These are phyloP conservation scores for Lentinula detonsa DNA, from an alignment of 768 basidiomycete species.

Conservation along the genomic window DNA sequence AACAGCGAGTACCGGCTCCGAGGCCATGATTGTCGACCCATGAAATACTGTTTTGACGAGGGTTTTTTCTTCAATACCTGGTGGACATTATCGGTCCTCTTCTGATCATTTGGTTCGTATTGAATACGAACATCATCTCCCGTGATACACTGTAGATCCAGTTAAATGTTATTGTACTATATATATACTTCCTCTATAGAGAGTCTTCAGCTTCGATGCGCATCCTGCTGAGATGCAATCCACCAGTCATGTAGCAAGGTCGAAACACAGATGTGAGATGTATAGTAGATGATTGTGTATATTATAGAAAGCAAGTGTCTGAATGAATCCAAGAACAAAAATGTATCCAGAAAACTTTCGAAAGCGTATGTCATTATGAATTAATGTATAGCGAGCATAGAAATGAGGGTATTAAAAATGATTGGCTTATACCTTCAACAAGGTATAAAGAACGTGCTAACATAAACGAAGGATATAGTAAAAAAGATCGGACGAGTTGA, in stretches of 20 bases:
- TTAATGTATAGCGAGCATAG: neutral
- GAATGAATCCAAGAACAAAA: neutral
- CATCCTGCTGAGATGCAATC: too few species aligned
- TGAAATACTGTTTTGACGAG: neutral
- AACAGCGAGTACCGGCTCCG: neutral
- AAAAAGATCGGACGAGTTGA: neutral
- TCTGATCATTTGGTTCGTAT: too few species aligned
- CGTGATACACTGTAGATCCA: too few species aligned
- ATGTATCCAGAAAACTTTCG: neutral
- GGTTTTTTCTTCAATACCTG: neutral
- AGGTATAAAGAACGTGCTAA: neutral
- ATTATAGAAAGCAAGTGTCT: neutral
- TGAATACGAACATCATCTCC: too few species aligned
- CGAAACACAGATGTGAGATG: too few species aligned
- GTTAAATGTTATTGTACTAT: too few species aligned
- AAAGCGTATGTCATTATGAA: neutral
- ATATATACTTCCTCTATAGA: too few species aligned
- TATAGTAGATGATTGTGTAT: neutral
- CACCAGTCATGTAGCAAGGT: too few species aligned
- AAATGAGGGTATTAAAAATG: neutral
- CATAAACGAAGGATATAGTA: neutral
- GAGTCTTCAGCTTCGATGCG: too few species aligned
- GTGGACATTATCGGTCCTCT: too few species aligned
- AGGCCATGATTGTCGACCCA: conserved; percentile 13
- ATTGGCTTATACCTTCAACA: neutral